phyloP scores from a whole-genome alignment of 2,329 filamentous ascomycete species.

The Aspergillus nomiae region DNA sequence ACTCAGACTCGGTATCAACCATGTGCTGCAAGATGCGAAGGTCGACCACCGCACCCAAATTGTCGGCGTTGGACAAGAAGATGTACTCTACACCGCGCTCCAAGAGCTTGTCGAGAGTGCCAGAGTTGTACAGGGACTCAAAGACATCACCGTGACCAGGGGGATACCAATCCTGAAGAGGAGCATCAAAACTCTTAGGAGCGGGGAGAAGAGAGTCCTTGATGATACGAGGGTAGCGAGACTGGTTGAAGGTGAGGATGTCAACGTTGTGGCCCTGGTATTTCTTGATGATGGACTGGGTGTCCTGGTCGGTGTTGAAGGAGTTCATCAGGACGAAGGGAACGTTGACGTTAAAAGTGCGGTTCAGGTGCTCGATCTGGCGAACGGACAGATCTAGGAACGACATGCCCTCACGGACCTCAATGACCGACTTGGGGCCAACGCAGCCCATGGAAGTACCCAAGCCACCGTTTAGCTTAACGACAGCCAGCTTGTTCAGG shows the following conservation, averaged over 20 bases:
- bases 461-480: slow-evolving; percentile 99
- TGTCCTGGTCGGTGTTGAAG: slow-evolving; percentile 99
- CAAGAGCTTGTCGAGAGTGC: slow-evolving; percentile 93
- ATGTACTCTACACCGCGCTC: slow-evolving; percentile 95
- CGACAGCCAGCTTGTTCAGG: slow-evolving; percentile 94
- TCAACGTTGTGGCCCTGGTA: slow-evolving; percentile 99
- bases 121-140: slow-evolving; percentile 99
- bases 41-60: slow-evolving; percentile 95
- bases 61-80: slow-evolving; percentile 99
- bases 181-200: slow-evolving; percentile 82
- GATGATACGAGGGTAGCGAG: slow-evolving; percentile 93
- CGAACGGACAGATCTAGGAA: slow-evolving; percentile 98
- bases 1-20: slow-evolving; percentile 95
- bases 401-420: slow-evolving; percentile 99
- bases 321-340: slow-evolving; percentile 99
- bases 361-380: slow-evolving; percentile 99
- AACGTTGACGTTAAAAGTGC: slow-evolving; percentile 95
- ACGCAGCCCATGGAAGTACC: slow-evolving; percentile 99
- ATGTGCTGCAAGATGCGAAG: slow-evolving; percentile 99
- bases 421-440: slow-evolving; percentile 98
- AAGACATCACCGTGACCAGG: slow-evolving; percentile 99
- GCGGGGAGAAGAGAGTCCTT: slow-evolving; percentile 98
- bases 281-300: slow-evolving; percentile 99
- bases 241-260: slow-evolving; percentile 99
- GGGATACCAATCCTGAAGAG: slow-evolving; percentile 97